phyloP scores from a whole-genome alignment of 345 rosid genomes.

The Excoecaria cochinchinensis region DNA sequence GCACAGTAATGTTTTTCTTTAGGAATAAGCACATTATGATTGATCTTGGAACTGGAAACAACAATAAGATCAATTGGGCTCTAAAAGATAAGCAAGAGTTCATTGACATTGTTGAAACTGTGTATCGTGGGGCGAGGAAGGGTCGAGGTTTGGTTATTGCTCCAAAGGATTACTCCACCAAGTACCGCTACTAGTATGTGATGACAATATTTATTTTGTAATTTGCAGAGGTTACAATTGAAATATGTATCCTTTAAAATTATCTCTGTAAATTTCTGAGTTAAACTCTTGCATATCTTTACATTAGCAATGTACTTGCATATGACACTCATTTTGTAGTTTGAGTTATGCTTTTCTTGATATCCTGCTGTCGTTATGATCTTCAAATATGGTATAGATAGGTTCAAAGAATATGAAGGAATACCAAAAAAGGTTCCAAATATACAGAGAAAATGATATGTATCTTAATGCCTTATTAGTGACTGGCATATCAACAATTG shows the following conservation, averaged over 20 bases:
- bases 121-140: conserved; percentile 82
- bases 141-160: conserved; percentile 95
- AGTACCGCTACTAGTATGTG: conserved; percentile 58
- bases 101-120: conserved; percentile 79
- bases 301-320: too few relatives aligned
- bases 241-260: background rate
- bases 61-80: conserved; percentile 96
- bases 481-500: too few relatives aligned
- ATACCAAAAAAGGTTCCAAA: too few relatives aligned
- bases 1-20: conserved; percentile 89
- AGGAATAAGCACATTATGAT: conserved; percentile 96
- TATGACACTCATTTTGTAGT: too few relatives aligned
- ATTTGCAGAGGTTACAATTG: background rate
- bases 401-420: too few relatives aligned
- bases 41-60: conserved; percentile 93
- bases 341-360: too few relatives aligned
- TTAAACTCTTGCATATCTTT: too few relatives aligned
- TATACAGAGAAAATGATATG: too few relatives aligned
- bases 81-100: conserved; percentile 97
- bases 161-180: conserved; percentile 92
- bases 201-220: background rate
- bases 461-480: too few relatives aligned
- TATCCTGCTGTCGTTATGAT: too few relatives aligned
- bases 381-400: too few relatives aligned
- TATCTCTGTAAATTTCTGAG: background rate